These are phyloP conservation scores for Polyporus arcularius DNA, from an alignment of 768 basidiomycete species.

Conservation along the genomic window DNA sequence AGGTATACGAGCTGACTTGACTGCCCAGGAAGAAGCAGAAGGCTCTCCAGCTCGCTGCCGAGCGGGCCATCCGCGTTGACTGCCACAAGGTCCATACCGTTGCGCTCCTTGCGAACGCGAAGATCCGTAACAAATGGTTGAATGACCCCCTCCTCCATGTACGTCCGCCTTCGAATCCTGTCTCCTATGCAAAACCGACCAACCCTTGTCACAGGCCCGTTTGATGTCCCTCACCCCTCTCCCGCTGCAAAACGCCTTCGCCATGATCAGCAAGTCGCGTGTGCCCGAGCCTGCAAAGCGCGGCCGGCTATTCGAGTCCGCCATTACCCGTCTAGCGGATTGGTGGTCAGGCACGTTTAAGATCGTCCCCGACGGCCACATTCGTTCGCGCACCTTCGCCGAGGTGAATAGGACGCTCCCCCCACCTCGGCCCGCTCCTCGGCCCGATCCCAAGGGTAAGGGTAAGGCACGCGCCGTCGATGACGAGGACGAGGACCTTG, in stretches of 20 bases:
- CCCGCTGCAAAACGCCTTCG: conserved; percentile 76
- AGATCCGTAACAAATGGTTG: conserved; percentile 78
- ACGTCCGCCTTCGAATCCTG: conserved; percentile 29
- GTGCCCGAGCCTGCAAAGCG: conserved; percentile 80
- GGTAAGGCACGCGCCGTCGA: conserved; percentile 28
- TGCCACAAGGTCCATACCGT: conserved; percentile 91
- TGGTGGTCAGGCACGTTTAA: conserved; percentile 89
- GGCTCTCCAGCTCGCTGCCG: conserved; percentile 53
- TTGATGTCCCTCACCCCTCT: conserved; percentile 86
- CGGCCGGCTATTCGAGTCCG: conserved; percentile 85
- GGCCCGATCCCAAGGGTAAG: conserved; percentile 26
- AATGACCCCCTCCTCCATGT: conserved; percentile 86
- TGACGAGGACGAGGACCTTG: conserved; percentile 44
- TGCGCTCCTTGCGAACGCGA: conserved; percentile 72
- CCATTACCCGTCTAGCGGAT: conserved; percentile 66
- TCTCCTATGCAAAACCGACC: neutral
- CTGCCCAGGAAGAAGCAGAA: conserved; percentile 38
- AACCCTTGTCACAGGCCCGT: conserved; percentile 60
- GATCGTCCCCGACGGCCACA: conserved; percentile 61
- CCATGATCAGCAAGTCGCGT: conserved; percentile 76
- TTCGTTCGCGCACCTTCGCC: conserved; percentile 77
- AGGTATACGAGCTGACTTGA: neutral
- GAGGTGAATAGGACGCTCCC: conserved; percentile 51
- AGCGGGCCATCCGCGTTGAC: conserved; percentile 73
- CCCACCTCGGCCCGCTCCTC: neutral